Conservation (phyloP, 768 basidiomycete genomes). For the Cantharellus anzutake region DNA sequence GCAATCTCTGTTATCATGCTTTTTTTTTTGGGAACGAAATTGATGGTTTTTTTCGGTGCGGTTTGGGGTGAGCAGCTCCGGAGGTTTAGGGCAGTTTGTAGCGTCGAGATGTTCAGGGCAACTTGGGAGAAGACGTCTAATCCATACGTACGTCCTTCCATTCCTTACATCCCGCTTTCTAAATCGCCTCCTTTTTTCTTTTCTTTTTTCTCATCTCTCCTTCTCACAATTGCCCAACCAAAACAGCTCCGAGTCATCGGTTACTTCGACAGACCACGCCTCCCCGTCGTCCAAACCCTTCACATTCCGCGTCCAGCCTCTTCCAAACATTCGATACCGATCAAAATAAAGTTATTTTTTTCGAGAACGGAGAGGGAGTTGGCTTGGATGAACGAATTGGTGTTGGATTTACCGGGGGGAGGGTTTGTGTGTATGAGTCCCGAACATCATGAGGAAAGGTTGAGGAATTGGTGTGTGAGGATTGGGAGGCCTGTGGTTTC, state of each 20-base stretch:
- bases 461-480: conserved; percentile 42
- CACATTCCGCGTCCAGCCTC: conserved; percentile 62
- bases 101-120: conserved; percentile 84
- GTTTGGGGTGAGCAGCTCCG: too few species aligned
- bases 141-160: conserved; percentile 72
- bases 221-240: neutral
- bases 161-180: conserved; percentile 4
- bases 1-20: too few species aligned
- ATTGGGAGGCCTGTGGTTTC: neutral
- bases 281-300: conserved; percentile 54
- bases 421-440: conserved; percentile 95
- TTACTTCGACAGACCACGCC: conserved; percentile 30
- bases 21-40: too few species aligned
- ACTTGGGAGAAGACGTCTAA: conserved; percentile 97
- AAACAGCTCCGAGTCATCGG: conserved; percentile 56
- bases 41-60: too few species aligned
- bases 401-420: conserved; percentile 88
- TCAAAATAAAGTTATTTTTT: conserved; percentile 72
- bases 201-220: neutral
- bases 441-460: conserved; percentile 87
- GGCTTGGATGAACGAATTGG: conserved; percentile 50
- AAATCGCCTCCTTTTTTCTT: neutral
- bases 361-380: conserved; percentile 45
- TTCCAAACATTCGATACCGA: conserved; percentile 63
- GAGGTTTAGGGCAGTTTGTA: conserved; percentile 78